Conservation (phyloP, 768 basidiomycete genomes). For the Dioszegia hungarica region DNA sequence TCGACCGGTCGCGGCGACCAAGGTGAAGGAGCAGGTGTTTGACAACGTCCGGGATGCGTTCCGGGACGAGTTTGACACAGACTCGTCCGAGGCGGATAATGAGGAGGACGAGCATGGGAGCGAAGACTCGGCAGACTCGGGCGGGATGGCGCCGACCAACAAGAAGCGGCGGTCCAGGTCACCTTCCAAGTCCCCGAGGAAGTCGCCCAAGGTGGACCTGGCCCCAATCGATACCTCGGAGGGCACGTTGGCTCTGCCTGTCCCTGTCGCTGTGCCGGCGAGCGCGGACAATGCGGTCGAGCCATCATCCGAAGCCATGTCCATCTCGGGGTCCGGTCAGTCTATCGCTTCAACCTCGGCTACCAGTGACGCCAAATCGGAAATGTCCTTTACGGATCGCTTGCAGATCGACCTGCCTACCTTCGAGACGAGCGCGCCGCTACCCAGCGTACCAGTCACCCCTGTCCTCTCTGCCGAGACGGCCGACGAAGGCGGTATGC, state of each 20-base stretch:
- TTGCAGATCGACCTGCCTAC: conserved; percentile 46
- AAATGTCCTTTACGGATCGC: conserved; percentile 45
- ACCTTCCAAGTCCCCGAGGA: conserved; percentile 15
- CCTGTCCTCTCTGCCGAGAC: conserved; percentile 38
- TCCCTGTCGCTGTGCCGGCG: background rate
- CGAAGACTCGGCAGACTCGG: conserved; percentile 36
- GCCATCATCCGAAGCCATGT: conserved; percentile 3
- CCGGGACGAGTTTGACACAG: conserved; percentile 61
- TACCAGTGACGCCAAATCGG: conserved; percentile 36
- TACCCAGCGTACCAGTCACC: conserved; percentile 47
- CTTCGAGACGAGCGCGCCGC: conserved; percentile 48
- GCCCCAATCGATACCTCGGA: background rate
- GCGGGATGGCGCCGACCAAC: conserved; percentile 2
- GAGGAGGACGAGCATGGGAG: conserved; percentile 58
- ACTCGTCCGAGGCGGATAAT: conserved; percentile 60
- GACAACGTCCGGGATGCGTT: conserved; percentile 88
- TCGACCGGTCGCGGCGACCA: conserved; percentile 82
- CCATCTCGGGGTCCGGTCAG: conserved; percentile 23
- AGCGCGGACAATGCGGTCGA: background rate
- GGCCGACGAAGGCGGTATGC: conserved; percentile 23
- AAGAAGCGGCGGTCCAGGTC: conserved; percentile 16
- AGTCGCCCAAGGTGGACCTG: background rate
- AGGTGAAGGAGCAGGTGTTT: conserved; percentile 80
- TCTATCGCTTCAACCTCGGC: conserved; percentile 19
- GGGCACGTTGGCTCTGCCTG: background rate